Base-by-base conservation (phyloP, 2,329 filamentous ascomycete species). In the Periglandula ipomoeae region DNA sequence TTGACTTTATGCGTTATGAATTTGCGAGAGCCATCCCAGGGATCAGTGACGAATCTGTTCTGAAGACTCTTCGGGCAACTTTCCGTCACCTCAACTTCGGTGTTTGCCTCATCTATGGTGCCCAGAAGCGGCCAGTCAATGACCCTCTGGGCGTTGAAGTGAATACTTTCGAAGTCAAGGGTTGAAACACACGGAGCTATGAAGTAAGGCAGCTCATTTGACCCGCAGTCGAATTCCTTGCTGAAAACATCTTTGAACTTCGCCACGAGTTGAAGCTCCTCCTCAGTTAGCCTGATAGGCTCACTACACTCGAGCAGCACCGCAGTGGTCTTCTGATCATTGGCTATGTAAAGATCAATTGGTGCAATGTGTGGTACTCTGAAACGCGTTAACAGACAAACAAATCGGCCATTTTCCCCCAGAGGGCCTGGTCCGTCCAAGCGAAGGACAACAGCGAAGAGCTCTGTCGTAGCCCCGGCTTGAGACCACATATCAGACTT, bases 171-270 rank as follows among this genome's bases (percentile, higher is more conserved):
- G 7, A 6, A n/a, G 13, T 41, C 20, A 4, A 9, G 17, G 4
- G 10, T 17, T n/a, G 39, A 30, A 23, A 40, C 35, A 37, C 47
- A 52, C 5, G 93, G 91, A 0, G 82, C 85, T 13, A 96, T 60
- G 70, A 89, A 95, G 64, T 96, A 98, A 0, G 89, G 84, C 62
- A 95, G 76, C 24, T 83, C 80, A 1, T 73, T 65, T 0, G 72
- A 56, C 15, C 81, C 72, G 0, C 78, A 70, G 44, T 86, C 81
- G 58, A 88, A 98, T 3, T 75, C 73, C 63, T 98, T 98, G 64
- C 89, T 91, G 69, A 95, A 97, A 0, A 96, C 71, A 56, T 97
- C 89, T 15, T 79, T 70, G 63, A 93, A 95, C 0, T 64, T 65
- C 1, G 81, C 82, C n/a, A 97, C 62, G 1, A 70, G 62, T 1